A percentile compares a stretch with the other conserved stretches of the same genome.
phyloP scores from a whole-genome alignment of 495 filamentous ascomycete genomes.

The Penicillium simplicissimum region DNA sequence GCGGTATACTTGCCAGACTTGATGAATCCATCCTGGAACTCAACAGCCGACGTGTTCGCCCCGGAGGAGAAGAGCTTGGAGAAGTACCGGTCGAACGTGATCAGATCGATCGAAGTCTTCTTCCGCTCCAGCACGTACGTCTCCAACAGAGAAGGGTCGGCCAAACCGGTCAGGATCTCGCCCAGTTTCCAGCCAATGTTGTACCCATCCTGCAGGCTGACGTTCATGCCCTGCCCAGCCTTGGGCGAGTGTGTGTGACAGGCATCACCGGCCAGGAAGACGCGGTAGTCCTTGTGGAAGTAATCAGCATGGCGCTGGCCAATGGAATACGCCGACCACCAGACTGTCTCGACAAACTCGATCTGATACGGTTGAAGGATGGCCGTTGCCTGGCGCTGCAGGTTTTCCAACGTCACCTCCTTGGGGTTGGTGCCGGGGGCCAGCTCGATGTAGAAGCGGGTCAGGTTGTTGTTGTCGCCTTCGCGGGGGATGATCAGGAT shows the following conservation, averaged over 20 bases:
- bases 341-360: slow-evolving; percentile 51
- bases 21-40: slow-evolving; percentile 61
- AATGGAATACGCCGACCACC: slow-evolving; percentile 63
- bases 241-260: slow-evolving; percentile 65
- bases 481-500: slow-evolving; percentile 75
- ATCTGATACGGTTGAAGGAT: slow-evolving; percentile 60
- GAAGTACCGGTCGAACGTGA: slow-evolving; percentile 72
- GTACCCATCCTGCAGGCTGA: slow-evolving; percentile 52
- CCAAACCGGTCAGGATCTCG: slow-evolving; percentile 58
- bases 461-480: slow-evolving; percentile 59
- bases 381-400: slow-evolving; percentile 57
- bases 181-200: slow-evolving; percentile 85
- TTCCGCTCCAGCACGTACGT: slow-evolving; percentile 72
- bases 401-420: slow-evolving; percentile 48
- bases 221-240: slow-evolving; percentile 58
- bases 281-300: slow-evolving; percentile 53
- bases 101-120: slow-evolving; percentile 67
- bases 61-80: slow-evolving; percentile 59
- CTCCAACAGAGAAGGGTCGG: slow-evolving; percentile 55
- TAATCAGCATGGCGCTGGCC: slow-evolving; percentile 59
- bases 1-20: slow-evolving; percentile 64
- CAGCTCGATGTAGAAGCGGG: slow-evolving; percentile 72
- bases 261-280: slow-evolving; percentile 61
- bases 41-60: slow-evolving; percentile 33
- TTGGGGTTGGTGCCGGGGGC: slow-evolving; percentile 50